Conservation (phyloP, 768 basidiomycete species). For the Kwoniella sp. region DNA sequence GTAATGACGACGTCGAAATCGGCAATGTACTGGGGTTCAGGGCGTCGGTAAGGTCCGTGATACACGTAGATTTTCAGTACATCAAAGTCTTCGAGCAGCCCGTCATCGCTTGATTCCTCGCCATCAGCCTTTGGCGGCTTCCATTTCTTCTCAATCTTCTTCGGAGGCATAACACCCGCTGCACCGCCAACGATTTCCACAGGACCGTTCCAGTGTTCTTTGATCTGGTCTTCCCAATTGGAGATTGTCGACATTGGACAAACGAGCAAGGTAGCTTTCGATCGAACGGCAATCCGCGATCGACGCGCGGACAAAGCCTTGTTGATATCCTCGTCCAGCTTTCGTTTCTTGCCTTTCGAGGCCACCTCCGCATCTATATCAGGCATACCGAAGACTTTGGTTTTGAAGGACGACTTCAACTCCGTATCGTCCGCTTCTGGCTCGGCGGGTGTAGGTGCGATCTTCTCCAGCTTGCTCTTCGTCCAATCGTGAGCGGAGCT, state of each 20-base stretch:
- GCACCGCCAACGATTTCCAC: slow-evolving; percentile 80
- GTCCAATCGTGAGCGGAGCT: slow-evolving; percentile 69
- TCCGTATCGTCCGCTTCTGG: slow-evolving; percentile 23
- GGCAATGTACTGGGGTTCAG: slow-evolving; percentile 81
- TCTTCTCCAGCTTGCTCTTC: slow-evolving; percentile 57
- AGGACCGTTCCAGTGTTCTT: slow-evolving; percentile 91
- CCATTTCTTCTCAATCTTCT: slow-evolving; percentile 34
- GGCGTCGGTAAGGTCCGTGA: slow-evolving; percentile 84
- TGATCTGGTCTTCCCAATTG: slow-evolving; percentile 99
- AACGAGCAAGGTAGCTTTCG: slow-evolving; percentile 89
- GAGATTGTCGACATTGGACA: slow-evolving; percentile 95
- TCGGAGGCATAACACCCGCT: slow-evolving; percentile 53
- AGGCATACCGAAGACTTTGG: slow-evolving; percentile 83
- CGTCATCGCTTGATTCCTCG: slow-evolving; percentile 46
- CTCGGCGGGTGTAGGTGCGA: slow-evolving; percentile 46
- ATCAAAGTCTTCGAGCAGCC: slow-evolving; percentile 51
- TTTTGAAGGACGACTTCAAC: slow-evolving; percentile 34
- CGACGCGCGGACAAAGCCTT: slow-evolving; percentile 30
- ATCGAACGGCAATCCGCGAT: slow-evolving; percentile 58
- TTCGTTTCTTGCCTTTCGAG: slow-evolving; percentile 70
- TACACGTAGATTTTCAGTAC: slow-evolving; percentile 75
- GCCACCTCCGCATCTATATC: slow-evolving; percentile 38
- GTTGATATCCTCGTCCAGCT: slow-evolving; percentile 60
- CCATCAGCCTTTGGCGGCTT: slow-evolving; percentile 43
- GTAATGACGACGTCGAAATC: slow-evolving; percentile 98